Evolutionary conservation across 352 stramenopile species (phyloP), one percentile per base, ranked within the genome.

Genomic region (Phytophthora sp.): DNA sequence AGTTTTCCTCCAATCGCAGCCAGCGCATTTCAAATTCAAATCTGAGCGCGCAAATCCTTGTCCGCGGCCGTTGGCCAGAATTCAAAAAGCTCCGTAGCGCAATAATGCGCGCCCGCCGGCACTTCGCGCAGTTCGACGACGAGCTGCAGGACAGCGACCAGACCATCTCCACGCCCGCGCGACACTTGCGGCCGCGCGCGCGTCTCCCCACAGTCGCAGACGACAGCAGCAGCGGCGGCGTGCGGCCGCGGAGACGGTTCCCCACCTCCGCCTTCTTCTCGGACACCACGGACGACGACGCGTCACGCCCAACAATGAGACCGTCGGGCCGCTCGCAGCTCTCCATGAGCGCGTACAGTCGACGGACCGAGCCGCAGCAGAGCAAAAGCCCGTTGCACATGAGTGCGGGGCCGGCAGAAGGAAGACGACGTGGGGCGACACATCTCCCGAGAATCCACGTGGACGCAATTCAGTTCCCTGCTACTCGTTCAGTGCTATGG

Each of bases 271-370:
- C 78, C 18, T 93, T 87, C 57, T 93, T 93, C 53, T 68, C 77
- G 2, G 84, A 93, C 52, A 87, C 84, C 27, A 91, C 84, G 7
- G 82, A 91, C 58, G 84, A 93, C 17, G 84, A 93, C 20, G 42
- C 55, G 11, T 55, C 54, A 8, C 35, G 17, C 18, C 44, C 57
- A 1, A 9, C 21, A 10, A 7, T 51, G 7, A 56, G 11, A 10
- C n/a, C 20, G 24, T 55, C 46, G 31, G 34, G 15, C 17, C 35
- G 50, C 15, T 38, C 35, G 6, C 45, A 61, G 26, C 32, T 68
- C 17, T 75, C 55, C 15, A 69, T 66, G 49, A 66, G 52, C 20
- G 60, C 42, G 4, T 62, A 55, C 27, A 54, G 30, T 62, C 35
- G 11, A 1, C 39, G 51, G 7, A 35, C 17, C 27, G 37, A 50